Percentiles rank a stretch among this genome's conserved stretches.
Conservation (phyloP, 2,329 filamentous ascomycete genomes). For the Sporothrix euskadiensis region DNA sequence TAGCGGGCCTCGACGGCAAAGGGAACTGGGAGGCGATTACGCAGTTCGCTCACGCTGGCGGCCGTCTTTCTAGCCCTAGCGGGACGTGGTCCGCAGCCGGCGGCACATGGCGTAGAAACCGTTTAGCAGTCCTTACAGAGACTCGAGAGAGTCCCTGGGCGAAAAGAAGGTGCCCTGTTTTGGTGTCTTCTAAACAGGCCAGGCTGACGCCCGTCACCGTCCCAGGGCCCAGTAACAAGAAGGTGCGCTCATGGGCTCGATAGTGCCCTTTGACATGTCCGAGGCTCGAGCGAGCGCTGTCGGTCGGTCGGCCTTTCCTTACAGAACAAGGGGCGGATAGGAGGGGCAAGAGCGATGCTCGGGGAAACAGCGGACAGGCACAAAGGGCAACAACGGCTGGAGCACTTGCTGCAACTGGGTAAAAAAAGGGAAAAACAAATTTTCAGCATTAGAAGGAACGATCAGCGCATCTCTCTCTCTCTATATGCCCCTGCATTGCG, state of each 20-base stretch:
- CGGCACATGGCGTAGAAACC: slow-evolving; percentile 5
- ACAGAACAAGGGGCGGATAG: background rate
- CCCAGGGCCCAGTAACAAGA: background rate
- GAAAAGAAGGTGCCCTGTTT: background rate
- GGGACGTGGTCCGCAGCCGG: slow-evolving; percentile 18
- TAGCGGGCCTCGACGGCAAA: background rate
- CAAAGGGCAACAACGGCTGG: background rate
- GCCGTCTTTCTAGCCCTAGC: slow-evolving; percentile 10
- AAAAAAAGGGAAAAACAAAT: background rate
- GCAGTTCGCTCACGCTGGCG: slow-evolving; percentile 8
- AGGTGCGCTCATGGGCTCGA: background rate
- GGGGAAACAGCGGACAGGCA: background rate
- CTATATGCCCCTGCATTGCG: background rate
- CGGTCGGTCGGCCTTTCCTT: background rate
- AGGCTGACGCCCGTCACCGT: background rate
- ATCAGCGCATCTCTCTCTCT: background rate
- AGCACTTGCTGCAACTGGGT: background rate
- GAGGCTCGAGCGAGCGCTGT: slow-evolving; percentile 3
- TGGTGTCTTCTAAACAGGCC: background rate
- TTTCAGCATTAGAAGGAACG: slow-evolving; percentile 9
- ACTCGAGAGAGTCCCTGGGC: background rate
- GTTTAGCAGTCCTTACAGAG: background rate
- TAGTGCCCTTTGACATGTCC: background rate
- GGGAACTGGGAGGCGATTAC: slow-evolving; percentile 18
- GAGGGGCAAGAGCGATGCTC: background rate